Conservation (phyloP, 163 green algal genomes). For the Dunaliella salina region DNA sequence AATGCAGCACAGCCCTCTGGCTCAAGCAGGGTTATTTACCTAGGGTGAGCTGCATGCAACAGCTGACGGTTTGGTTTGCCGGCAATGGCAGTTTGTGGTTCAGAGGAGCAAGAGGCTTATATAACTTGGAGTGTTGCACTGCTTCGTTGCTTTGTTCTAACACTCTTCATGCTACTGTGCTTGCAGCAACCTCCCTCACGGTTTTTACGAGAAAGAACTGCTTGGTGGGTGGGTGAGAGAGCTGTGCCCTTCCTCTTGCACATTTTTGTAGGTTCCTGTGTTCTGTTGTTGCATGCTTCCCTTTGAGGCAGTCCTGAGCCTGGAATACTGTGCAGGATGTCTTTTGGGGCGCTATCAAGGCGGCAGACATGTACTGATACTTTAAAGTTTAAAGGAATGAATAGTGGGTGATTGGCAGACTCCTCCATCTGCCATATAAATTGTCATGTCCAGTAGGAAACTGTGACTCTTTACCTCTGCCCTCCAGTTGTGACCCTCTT, state of each 20-base stretch:
- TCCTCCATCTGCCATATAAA: too few species aligned
- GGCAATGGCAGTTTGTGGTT: too few species aligned
- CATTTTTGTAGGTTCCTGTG: not conserved
- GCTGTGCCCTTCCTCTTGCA: too few species aligned
- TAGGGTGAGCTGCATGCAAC: slow-evolving; percentile 26
- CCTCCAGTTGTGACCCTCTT: too few species aligned
- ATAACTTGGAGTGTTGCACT: not conserved
- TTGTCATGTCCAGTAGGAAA: too few species aligned
- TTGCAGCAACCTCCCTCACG: slow-evolving; percentile 85
- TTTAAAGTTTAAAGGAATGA: too few species aligned
- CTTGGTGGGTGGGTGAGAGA: slow-evolving; percentile 52
- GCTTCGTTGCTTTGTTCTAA: not conserved
- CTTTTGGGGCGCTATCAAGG: too few species aligned
- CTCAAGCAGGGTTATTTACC: slow-evolving; percentile 27
- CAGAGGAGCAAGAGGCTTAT: too few species aligned
- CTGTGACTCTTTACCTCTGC: too few species aligned
- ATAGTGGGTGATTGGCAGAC: too few species aligned
- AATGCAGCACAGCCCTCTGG: not conserved
- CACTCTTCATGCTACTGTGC: too few species aligned
- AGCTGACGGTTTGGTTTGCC: not conserved
- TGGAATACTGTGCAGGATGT: not conserved
- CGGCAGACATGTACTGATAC: too few species aligned
- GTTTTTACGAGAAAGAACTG: slow-evolving; percentile 94
- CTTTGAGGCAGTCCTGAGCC: not conserved
- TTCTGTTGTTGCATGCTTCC: not conserved